Percentiles rank a stretch among this genome's conserved stretches.
These are phyloP conservation scores for Dryas alaskensis DNA, from an alignment of 306 rosid genomes.

Conservation along the genomic window DNA sequence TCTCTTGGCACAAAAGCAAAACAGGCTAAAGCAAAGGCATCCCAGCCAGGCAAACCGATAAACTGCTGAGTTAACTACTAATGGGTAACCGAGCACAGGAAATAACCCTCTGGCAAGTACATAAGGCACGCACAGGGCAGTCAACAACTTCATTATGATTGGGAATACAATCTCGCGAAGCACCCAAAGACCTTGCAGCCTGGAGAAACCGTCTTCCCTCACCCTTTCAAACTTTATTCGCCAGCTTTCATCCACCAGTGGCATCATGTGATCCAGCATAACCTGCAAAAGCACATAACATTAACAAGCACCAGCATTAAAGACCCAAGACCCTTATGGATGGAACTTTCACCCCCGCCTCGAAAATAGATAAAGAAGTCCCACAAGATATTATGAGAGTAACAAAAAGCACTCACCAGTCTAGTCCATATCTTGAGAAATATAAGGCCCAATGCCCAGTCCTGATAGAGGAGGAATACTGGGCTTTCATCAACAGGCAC, in stretches of 20 bases:
- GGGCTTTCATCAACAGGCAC: conserved; percentile 99
- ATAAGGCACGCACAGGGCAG: conserved; percentile 89
- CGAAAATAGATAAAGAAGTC: neutral
- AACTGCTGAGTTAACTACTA: conserved; percentile 92
- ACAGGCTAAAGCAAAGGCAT: conserved; percentile 75
- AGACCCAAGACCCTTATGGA: neutral
- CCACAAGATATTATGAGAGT: neutral
- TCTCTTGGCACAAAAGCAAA: conserved; percentile 91
- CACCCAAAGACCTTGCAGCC: conserved; percentile 98
- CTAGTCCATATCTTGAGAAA: conserved; percentile 99
- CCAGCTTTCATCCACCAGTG: conserved; percentile 92
- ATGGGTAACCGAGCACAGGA: conserved; percentile 89
- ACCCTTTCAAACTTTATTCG: conserved; percentile 90
- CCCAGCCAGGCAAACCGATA: conserved; percentile 98
- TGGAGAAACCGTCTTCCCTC: conserved; percentile 93
- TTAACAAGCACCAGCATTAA: conserved; percentile 18
- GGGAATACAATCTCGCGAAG: conserved; percentile 93
- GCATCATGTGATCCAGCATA: conserved; percentile 99
- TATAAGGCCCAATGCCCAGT: conserved; percentile 98
- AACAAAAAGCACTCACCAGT: conserved; percentile 55
- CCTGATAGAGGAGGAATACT: conserved; percentile 94
- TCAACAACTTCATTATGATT: conserved; percentile 86
- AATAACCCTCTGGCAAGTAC: conserved; percentile 92
- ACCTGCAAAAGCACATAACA: conserved; percentile 48
- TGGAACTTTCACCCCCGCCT: neutral